phyloP scores from a whole-genome alignment of 176 grass and related monocot species.

The Carex cristatella region DNA sequence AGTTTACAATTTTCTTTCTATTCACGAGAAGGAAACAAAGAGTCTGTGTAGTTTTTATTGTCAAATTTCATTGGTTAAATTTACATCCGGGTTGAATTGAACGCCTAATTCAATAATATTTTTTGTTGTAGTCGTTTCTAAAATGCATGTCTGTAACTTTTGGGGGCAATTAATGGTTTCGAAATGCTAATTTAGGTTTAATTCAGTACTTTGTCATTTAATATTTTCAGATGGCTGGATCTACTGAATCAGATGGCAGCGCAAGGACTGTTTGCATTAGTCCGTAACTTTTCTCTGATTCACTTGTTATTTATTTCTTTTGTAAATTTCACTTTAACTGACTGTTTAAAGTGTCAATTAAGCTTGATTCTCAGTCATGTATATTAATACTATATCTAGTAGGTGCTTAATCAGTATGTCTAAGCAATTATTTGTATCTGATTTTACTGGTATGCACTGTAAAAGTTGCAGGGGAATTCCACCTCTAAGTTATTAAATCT shows the following conservation, averaged over 20 bases:
- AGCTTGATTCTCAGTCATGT: not conserved
- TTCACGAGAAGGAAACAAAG: too few species aligned
- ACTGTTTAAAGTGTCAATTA: too few species aligned
- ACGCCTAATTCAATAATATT: not conserved
- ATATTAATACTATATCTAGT: not conserved
- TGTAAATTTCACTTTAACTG: not conserved
- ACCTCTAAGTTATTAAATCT: too few species aligned
- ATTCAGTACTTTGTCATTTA: not conserved
- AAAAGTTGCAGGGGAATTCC: too few species aligned
- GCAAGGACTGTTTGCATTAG: constrained; percentile 17
- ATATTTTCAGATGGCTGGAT: constrained; percentile 22
- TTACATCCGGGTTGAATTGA: not conserved
- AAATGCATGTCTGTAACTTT: not conserved
- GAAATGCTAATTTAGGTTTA: not conserved
- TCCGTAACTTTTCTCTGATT: constrained; percentile 7
- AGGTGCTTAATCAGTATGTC: not conserved
- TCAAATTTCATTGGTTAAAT: too few species aligned
- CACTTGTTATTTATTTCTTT: not conserved
- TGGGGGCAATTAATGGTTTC: not conserved
- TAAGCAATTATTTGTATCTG: not conserved
- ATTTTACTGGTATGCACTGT: not conserved
- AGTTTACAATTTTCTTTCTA: too few species aligned
- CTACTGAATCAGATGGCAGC: not conserved
- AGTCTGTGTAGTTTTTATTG: too few species aligned
- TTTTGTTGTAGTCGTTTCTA: not conserved